Percentiles rank a stretch among this genome's conserved stretches.
These are phyloP conservation scores for Exophiala sp. DNA, from an alignment of 2,329 filamentous ascomycete species.

Conservation along the genomic window DNA sequence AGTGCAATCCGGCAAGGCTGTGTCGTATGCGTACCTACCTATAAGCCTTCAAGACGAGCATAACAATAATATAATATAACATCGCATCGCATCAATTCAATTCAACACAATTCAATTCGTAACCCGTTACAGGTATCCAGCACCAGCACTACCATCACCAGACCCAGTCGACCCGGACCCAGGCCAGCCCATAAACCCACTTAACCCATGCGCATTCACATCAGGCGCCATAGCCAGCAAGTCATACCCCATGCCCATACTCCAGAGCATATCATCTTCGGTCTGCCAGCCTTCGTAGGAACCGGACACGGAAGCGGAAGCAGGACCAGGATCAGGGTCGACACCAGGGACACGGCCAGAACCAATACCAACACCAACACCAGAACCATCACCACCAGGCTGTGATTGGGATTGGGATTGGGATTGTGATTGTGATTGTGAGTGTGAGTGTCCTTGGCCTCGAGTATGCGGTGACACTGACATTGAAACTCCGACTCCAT, in stretches of 20 bases:
- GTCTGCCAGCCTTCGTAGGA: slow-evolving; percentile 24
- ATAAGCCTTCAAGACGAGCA: too few relatives aligned
- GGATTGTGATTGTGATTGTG: too few relatives aligned
- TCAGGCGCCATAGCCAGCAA: slow-evolving; percentile 25
- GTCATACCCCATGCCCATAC: slow-evolving; percentile 28
- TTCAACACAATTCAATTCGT: too few relatives aligned
- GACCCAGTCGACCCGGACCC: slow-evolving; percentile 4
- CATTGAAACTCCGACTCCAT: background rate
- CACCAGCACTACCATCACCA: background rate
- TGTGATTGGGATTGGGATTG: too few relatives aligned
- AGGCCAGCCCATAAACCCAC: slow-evolving; percentile 19
- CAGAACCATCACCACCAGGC: too few relatives aligned
- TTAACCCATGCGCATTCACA: slow-evolving; percentile 20
- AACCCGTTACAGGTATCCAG: too few relatives aligned
- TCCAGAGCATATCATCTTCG: slow-evolving; percentile 29
- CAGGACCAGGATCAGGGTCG: background rate
- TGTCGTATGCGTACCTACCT: too few relatives aligned
- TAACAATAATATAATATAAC: too few relatives aligned
- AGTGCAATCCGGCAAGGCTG: too few relatives aligned
- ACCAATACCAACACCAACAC: too few relatives aligned
- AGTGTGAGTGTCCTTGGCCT: background rate
- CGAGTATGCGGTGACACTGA: background rate
- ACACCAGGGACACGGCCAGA: background rate
- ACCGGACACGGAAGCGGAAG: background rate
- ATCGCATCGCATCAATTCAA: too few relatives aligned